Evolutionary conservation across 2,329 filamentous ascomycete species (phyloP).

Genomic region (Penicillium sp.): DNA sequence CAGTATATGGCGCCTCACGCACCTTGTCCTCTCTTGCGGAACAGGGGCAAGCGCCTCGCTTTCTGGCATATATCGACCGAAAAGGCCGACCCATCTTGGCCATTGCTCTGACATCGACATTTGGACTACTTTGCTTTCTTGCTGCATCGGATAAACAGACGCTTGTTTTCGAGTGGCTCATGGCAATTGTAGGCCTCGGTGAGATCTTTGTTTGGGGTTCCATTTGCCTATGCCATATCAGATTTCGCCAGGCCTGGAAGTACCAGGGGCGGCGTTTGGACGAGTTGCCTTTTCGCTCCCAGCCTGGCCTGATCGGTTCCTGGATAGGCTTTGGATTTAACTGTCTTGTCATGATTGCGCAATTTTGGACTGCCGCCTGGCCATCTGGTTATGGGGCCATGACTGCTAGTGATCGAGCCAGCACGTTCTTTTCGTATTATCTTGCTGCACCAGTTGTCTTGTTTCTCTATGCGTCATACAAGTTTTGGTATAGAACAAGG

Average conservation of each 20-base stretch:
- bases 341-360: slow-evolving; percentile 73
- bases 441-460: slow-evolving; percentile 63
- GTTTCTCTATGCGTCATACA: slow-evolving; percentile 71
- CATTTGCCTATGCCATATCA: slow-evolving; percentile 89
- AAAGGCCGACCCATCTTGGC: slow-evolving; percentile 78
- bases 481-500: slow-evolving; percentile 71
- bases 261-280: slow-evolving; percentile 69
- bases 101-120: slow-evolving; percentile 66
- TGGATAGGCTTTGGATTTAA: slow-evolving; percentile 81
- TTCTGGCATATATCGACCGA: slow-evolving; percentile 81
- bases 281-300: slow-evolving; percentile 80
- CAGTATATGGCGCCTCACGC: slow-evolving; percentile 87
- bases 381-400: slow-evolving; percentile 65
- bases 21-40: slow-evolving; percentile 89
- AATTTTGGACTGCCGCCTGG: slow-evolving; percentile 86
- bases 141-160: slow-evolving; percentile 65
- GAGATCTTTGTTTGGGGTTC: slow-evolving; percentile 79
- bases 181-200: slow-evolving; percentile 72
- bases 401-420: slow-evolving; percentile 53
- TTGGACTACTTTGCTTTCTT: slow-evolving; percentile 79
- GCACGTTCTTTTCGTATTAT: slow-evolving; percentile 71
- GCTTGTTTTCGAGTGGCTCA: slow-evolving; percentile 77
- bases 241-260: slow-evolving; percentile 83
- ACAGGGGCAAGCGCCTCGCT: slow-evolving; percentile 77
- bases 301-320: slow-evolving; percentile 77